Percentiles rank a stretch among this genome's conserved stretches.
These are phyloP conservation scores for Agrocybe chaxingu DNA, from an alignment of 768 basidiomycete species.

Conservation along the genomic window DNA sequence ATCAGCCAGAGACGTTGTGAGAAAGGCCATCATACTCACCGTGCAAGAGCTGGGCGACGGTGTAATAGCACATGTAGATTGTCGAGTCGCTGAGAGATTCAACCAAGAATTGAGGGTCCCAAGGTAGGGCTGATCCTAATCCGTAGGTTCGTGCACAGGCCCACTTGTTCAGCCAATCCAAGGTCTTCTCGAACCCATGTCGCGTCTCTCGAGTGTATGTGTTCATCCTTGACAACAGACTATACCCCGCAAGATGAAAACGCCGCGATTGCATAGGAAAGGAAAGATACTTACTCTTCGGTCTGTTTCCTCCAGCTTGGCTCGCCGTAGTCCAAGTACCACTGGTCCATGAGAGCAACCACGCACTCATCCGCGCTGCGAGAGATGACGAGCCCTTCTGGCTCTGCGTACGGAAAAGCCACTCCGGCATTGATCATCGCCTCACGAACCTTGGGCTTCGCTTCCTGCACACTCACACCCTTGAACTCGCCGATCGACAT, in stretches of 20 bases:
- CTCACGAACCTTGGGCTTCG: slow-evolving; percentile 85
- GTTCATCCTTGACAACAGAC: slow-evolving; percentile 82
- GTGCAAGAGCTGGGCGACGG: slow-evolving; percentile 87
- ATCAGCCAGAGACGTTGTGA: background rate
- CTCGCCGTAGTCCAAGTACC: slow-evolving; percentile 99
- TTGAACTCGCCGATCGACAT: slow-evolving; percentile 93
- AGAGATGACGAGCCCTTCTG: slow-evolving; percentile 86
- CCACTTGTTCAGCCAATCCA: slow-evolving; percentile 98
- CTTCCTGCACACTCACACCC: slow-evolving; percentile 85
- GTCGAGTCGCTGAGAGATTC: slow-evolving; percentile 97
- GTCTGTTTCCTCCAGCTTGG: slow-evolving; percentile 81
- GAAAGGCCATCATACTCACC: slow-evolving; percentile 41
- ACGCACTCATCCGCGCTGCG: slow-evolving; percentile 97
- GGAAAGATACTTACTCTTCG: slow-evolving; percentile 57
- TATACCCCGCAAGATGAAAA: slow-evolving; percentile 26
- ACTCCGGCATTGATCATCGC: slow-evolving; percentile 74
- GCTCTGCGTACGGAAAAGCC: slow-evolving; percentile 93
- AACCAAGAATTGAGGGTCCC: slow-evolving; percentile 95
- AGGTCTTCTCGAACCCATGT: slow-evolving; percentile 84
- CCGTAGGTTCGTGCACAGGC: slow-evolving; percentile 98
- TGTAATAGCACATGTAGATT: slow-evolving; percentile 98
- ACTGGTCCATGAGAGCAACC: slow-evolving; percentile 97
- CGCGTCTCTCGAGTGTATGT: slow-evolving; percentile 90
- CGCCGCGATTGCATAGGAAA: background rate
- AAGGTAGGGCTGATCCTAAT: slow-evolving; percentile 91